phyloP scores from a whole-genome alignment of 306 rosid genomes.

The cucumber (Cucumis sativus) region DNA sequence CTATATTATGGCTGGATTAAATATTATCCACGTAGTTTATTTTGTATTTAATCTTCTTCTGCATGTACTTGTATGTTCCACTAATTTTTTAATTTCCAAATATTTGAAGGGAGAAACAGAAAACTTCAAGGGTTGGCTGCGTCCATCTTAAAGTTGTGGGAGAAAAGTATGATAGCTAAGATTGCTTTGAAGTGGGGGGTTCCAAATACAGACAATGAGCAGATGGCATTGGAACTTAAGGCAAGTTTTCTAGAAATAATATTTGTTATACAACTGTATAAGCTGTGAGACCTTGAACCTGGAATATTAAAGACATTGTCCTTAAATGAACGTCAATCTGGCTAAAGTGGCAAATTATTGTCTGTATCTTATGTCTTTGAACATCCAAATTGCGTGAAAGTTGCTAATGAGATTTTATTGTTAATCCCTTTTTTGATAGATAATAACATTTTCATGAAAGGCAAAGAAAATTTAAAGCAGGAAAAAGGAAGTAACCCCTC shows the following conservation, averaged over 20 bases:
- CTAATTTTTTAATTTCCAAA: slow-evolving; percentile 6
- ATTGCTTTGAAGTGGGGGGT: slow-evolving; percentile 68
- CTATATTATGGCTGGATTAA: neutral
- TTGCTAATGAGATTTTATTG: neutral
- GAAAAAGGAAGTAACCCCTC: neutral
- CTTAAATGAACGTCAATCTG: neutral
- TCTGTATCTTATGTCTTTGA: neutral
- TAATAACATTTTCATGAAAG: neutral
- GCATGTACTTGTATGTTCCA: neutral
- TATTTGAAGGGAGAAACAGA: slow-evolving; percentile 62
- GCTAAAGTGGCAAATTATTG: neutral
- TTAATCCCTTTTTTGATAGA: neutral
- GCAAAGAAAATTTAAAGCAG: neutral
- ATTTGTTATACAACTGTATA: slow-evolving; percentile 7
- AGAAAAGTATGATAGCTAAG: slow-evolving; percentile 64
- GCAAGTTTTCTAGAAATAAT: slow-evolving; percentile 27
- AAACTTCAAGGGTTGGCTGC: slow-evolving; percentile 77
- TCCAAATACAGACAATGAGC: slow-evolving; percentile 58
- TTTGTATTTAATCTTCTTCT: neutral
- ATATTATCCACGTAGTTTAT: neutral
- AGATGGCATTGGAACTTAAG: slow-evolving; percentile 72
- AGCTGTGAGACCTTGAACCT: neutral
- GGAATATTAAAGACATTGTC: neutral
- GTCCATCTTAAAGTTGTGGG: slow-evolving; percentile 75
- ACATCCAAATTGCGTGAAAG: neutral